These are phyloP conservation scores for Schwanniomyces sp. DNA, from an alignment of 805 yeast species.

Conservation along the genomic window DNA sequence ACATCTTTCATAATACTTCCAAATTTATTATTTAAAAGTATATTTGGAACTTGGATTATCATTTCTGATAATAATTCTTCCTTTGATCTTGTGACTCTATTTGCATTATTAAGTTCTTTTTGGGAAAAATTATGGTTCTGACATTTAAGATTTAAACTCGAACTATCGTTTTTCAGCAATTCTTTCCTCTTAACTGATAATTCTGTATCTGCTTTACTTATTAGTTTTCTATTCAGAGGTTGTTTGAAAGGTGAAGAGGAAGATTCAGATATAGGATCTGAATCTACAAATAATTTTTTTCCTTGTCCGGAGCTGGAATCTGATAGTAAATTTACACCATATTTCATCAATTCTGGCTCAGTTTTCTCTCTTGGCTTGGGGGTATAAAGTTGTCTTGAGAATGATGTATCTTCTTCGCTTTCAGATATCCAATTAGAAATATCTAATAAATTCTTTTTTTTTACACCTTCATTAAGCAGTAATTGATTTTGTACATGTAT, in stretches of 20 bases:
- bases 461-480: not conserved
- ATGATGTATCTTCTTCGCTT: slow-evolving; percentile 12
- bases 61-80: slow-evolving; percentile 54
- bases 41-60: slow-evolving; percentile 41
- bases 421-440: slow-evolving; percentile 23
- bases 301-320: too few species aligned
- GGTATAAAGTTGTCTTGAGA: not conserved
- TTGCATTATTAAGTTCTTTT: slow-evolving; percentile 35
- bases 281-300: not conserved
- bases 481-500: slow-evolving; percentile 4
- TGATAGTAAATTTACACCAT: not conserved
- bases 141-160: not conserved
- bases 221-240: not conserved
- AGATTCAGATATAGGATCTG: slow-evolving; percentile 3
- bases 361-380: not conserved
- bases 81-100: slow-evolving; percentile 40
- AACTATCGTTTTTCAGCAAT: not conserved
- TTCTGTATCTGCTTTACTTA: not conserved
- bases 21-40: slow-evolving; percentile 22
- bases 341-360: not conserved
- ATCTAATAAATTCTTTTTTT: slow-evolving; percentile 11
- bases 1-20: slow-evolving; percentile 15
- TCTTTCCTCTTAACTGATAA: not conserved
- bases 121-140: slow-evolving; percentile 13
- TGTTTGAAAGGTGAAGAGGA: slow-evolving; percentile 4